Conservation (phyloP, 192 early-diverging fungal species). For the Backusella parvicylindrica region DNA sequence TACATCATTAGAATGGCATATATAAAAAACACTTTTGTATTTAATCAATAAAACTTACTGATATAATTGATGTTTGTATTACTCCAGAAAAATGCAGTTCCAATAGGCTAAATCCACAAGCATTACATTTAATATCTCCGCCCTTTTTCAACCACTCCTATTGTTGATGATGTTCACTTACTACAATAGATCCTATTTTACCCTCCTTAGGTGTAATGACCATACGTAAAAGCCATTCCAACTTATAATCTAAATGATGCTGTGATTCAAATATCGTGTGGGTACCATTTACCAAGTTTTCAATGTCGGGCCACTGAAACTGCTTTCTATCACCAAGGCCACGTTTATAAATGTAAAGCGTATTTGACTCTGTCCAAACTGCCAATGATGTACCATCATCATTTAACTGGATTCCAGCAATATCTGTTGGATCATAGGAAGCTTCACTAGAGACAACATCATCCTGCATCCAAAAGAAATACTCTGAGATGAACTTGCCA, state of each 20-base stretch:
- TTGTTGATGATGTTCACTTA: not conserved
- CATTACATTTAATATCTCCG: not conserved
- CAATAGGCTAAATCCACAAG: not conserved
- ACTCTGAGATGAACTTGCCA: conserved; percentile 14
- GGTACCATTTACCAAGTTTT: not conserved
- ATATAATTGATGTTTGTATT: not conserved
- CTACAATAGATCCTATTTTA: not conserved
- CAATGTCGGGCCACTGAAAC: not conserved
- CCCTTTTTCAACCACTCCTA: not conserved
- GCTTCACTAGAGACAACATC: not conserved
- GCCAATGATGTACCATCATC: conserved; percentile 20
- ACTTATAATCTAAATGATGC: not conserved
- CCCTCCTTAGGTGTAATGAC: conserved; percentile 18
- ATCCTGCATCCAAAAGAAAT: conserved; percentile 11
- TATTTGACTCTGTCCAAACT: conserved; percentile 27
- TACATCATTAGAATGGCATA: not conserved
- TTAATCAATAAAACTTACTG: not conserved
- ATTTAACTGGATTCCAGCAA: conserved; percentile 19
- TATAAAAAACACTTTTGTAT: not conserved
- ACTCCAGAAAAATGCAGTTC: not conserved
- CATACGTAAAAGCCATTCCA: conserved; percentile 15
- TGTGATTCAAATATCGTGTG: not conserved
- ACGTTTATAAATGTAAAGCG: conserved; percentile 30
- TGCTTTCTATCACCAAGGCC: conserved; percentile 16
- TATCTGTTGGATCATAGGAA: not conserved